Evolutionary conservation across 164 flowering plant species (phyloP), one percentile per base, ranked within the genome.

Genomic region (Magnolia sinica): DNA sequence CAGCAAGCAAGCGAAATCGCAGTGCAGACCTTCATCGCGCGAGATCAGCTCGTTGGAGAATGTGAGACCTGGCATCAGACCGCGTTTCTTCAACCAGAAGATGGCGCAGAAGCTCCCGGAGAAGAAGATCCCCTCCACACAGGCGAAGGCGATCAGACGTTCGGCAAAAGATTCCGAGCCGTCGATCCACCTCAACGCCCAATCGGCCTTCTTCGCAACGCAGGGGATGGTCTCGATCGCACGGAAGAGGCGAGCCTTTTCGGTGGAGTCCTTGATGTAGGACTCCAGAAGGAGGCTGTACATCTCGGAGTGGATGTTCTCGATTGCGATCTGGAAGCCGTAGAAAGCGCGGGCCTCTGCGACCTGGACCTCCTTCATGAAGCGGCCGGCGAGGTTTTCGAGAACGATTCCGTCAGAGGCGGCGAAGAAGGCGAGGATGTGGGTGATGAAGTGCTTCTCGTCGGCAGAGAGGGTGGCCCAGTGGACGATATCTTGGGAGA

Each of bases 251-350:
- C 80, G 77, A 67, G 22, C 68, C 84, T 90, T 94, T 83, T 92
- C 96, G 1, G 50, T 66, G 0, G 91, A 77, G 67, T 92, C 96
- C 71, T 85, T 88, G 68, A 92, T 87, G 76, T 92, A 92, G 27
- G 94, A 76, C 68, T 94, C 95, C 7, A 94, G 83, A 1, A 94
- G 78, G 72, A 95, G 87, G 64, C 89, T 84, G 77, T 92, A 92
- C 96, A 94, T 94, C 84, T 94, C 97, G 27, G 97, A 92, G 79
- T 94, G 98, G 79, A 94, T 94, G 82, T 94, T 94, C 76, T 94
- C 97, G 45, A 94, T 91, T 18, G 98, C 97, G 82, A 94, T 94
- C 78, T 92, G 98, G 79, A 94, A 94, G 14, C 97, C 96, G 73
- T 94, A 91, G 81, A 94, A 94, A 24, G 97, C 98, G 2, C 98